These are phyloP conservation scores for Lathyrus oleraceus DNA, from an alignment of 306 rosid genomes.

Conservation along the genomic window DNA sequence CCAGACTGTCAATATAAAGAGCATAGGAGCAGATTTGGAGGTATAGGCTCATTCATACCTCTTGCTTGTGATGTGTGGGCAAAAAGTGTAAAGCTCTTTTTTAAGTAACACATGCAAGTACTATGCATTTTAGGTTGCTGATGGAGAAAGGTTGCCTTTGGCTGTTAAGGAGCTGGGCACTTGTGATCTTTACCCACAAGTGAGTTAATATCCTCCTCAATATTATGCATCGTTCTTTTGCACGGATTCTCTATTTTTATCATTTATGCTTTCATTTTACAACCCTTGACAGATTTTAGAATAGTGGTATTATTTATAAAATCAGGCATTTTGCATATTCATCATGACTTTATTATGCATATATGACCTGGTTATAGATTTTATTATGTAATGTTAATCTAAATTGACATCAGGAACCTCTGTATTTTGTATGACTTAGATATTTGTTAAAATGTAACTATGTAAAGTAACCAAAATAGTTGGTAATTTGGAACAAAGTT, in stretches of 20 bases:
- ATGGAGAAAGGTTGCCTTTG: constrained; percentile 97
- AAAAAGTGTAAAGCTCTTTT: constrained; percentile 22
- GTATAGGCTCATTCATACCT: constrained; percentile 46
- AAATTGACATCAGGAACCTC: constrained; percentile 9
- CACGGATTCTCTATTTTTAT: constrained; percentile 8
- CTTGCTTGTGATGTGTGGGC: constrained; percentile 23
- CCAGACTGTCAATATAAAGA: constrained; percentile 92
- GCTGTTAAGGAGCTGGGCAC: constrained; percentile 98
- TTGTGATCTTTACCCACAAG: constrained; percentile 98
- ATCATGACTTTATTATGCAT: constrained; percentile 10
- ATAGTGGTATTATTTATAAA: constrained; percentile 27
- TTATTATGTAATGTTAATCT: constrained; percentile 14
- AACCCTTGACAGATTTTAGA: constrained; percentile 21
- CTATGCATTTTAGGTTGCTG: constrained; percentile 70
- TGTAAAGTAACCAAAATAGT: constrained; percentile 1
- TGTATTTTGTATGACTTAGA: constrained; percentile 16
- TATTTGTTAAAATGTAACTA: constrained; percentile 2
- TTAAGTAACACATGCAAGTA: constrained; percentile 27
- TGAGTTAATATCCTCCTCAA: constrained; percentile 42
- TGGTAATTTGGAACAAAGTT: constrained; percentile 10
- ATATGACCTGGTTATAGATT: background rate
- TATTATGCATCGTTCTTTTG: constrained; percentile 24
- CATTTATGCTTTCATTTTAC: constrained; percentile 27
- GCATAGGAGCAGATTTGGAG: constrained; percentile 92
- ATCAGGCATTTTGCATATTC: constrained; percentile 21